phyloP scores from a whole-genome alignment of 768 basidiomycete genomes.

The Auriculariales sp. region DNA sequence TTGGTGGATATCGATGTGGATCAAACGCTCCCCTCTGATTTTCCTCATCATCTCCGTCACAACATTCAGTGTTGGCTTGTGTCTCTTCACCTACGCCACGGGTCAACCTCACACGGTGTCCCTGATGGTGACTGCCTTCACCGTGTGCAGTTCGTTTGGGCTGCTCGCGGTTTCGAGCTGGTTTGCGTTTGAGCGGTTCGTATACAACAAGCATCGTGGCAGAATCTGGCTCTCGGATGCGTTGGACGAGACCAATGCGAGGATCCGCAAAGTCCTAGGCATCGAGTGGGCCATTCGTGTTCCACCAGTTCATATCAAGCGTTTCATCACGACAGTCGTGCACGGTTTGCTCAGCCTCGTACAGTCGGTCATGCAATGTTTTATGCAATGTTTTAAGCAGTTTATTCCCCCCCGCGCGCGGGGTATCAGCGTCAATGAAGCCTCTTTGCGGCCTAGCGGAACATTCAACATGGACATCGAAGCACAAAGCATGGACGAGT shows the following conservation, averaged over 20 bases:
- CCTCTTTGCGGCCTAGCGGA: no score
- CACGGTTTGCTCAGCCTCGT: neutral
- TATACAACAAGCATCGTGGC: conserved; percentile 46
- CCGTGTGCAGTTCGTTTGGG: conserved; percentile 57
- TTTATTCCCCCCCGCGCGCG: no score
- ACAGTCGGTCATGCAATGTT: neutral
- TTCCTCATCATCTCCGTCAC: conserved; percentile 75
- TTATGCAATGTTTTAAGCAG: no score
- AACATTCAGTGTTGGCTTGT: conserved; percentile 69
- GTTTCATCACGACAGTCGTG: no score
- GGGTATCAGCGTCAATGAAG: no score
- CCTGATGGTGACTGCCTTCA: conserved; percentile 60
- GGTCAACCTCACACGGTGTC: conserved; percentile 40
- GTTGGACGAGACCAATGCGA: conserved; percentile 26
- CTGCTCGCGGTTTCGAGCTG: conserved; percentile 56
- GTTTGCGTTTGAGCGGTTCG: conserved; percentile 59
- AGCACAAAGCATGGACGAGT: no score
- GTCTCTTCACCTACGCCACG: conserved; percentile 65
- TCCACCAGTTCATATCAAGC: no score
- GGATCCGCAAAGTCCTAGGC: conserved; percentile 14
- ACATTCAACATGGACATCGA: no score
- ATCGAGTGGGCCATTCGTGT: conserved; percentile 12
- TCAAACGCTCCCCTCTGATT: conserved; percentile 69
- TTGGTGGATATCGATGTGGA: conserved; percentile 79
- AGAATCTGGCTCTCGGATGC: conserved; percentile 58